phyloP scores from a whole-genome alignment of 768 basidiomycete genomes.

The Asterophora lycoperdoides region DNA sequence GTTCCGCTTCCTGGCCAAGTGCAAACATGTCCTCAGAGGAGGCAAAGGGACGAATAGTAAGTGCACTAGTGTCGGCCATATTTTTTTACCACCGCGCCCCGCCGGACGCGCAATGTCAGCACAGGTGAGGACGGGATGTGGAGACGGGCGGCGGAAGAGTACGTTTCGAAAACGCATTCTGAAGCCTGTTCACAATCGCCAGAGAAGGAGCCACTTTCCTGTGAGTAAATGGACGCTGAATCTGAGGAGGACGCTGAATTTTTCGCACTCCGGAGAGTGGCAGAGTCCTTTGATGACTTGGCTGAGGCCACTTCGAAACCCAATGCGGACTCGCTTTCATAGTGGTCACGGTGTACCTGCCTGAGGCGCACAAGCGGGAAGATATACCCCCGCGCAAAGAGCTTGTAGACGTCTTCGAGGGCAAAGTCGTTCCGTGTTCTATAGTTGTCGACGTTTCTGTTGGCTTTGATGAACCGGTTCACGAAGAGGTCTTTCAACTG shows the following conservation, averaged over 20 bases:
- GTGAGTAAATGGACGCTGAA: constrained; percentile 9
- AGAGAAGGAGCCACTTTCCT: constrained; percentile 1
- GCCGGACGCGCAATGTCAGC: too few species aligned
- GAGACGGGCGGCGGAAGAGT: neutral
- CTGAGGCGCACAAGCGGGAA: constrained; percentile 11
- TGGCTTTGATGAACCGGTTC: constrained; percentile 6
- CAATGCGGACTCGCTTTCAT: neutral
- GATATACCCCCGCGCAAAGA: constrained; percentile 6
- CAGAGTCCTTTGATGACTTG: neutral
- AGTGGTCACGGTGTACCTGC: neutral
- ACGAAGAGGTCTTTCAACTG: constrained; percentile 15
- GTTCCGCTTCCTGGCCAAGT: neutral
- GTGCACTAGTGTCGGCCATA: too few species aligned
- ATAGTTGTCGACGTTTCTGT: constrained; percentile 4
- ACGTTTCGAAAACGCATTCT: neutral
- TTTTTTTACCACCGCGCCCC: too few species aligned
- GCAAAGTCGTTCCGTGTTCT: constrained; percentile 4
- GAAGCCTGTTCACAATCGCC: neutral
- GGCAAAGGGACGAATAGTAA: too few species aligned
- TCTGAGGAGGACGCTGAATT: neutral
- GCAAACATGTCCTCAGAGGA: too few species aligned
- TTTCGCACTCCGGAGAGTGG: too few species aligned
- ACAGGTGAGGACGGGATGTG: neutral
- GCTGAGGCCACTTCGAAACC: neutral
- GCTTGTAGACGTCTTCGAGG: constrained; percentile 1